Percentiles rank a stretch among this genome's conserved stretches.
Evolutionary conservation across 1,139 yeast species (phyloP).

Genomic region (Geotrichum fermentans): DNA sequence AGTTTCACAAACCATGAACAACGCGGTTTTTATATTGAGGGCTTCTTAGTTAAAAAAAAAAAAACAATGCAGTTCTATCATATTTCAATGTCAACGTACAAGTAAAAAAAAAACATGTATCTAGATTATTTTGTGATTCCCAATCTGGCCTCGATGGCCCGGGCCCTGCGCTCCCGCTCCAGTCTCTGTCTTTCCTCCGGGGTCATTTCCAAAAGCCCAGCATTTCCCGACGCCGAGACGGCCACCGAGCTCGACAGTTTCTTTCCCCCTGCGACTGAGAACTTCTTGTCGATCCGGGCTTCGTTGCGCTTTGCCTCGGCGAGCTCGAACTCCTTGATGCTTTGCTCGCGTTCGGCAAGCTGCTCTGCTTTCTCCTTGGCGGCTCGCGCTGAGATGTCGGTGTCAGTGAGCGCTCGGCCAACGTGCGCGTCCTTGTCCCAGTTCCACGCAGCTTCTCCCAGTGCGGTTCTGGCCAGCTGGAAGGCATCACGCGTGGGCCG

Average conservation of each 20-base stretch:
- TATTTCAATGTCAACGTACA: not conserved
- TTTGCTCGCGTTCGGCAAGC: constrained; percentile 37
- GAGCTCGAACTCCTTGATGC: constrained; percentile 38
- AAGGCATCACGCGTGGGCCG: constrained; percentile 50
- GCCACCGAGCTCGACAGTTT: constrained; percentile 32
- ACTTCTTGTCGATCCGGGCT: constrained; percentile 13
- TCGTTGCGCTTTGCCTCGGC: constrained; percentile 27
- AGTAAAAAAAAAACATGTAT: not conserved
- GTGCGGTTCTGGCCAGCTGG: constrained; percentile 58
- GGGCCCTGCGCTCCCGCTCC: constrained; percentile 90
- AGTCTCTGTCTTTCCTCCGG: constrained; percentile 38
- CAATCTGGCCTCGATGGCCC: constrained; percentile 93
- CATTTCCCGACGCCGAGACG: constrained; percentile 20
- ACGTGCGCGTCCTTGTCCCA: constrained; percentile 66
- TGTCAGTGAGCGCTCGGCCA: constrained; percentile 59
- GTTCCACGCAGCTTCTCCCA: constrained; percentile 66
- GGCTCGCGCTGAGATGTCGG: constrained; percentile 50
- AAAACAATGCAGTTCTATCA: constrained; percentile 42
- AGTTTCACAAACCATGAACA: too few relatives aligned
- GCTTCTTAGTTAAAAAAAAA: not conserved
- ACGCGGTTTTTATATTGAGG: too few relatives aligned
- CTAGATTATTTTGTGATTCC: constrained; percentile 28
- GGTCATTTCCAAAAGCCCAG: constrained; percentile 30
- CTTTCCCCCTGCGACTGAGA: constrained; percentile 24
- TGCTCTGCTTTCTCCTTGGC: constrained; percentile 41